A percentile compares a stretch with the other conserved stretches of the same genome.
Evolutionary conservation across 75 land plant species (phyloP).

Genomic region (Larix kaempferi): DNA sequence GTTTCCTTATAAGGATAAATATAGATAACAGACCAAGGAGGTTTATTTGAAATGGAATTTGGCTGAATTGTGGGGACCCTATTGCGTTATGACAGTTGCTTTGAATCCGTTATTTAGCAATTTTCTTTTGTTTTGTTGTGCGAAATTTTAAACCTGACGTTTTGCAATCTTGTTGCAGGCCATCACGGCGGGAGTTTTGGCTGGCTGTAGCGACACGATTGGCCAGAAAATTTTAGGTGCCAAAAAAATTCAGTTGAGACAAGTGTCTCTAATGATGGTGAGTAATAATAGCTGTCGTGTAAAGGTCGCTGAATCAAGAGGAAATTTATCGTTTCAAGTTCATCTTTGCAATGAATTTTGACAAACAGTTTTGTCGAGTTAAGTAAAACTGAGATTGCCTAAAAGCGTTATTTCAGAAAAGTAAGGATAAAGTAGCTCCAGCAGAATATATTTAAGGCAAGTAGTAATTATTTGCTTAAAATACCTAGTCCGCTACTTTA

Average conservation of each 20-base stretch:
- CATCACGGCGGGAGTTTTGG: slow-evolving; percentile 64
- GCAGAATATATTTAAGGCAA: no score
- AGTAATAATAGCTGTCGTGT: not conserved
- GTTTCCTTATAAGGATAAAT: not conserved
- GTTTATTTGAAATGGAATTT: not conserved
- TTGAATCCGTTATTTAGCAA: not conserved
- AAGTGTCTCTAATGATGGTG: slow-evolving; percentile 68
- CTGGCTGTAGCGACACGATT: slow-evolving; percentile 63
- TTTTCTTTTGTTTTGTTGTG: not conserved
- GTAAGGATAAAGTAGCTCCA: no score
- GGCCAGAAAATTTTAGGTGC: slow-evolving; percentile 79
- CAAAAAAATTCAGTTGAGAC: slow-evolving; percentile 58
- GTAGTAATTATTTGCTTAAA: no score
- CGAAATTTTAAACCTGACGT: not conserved
- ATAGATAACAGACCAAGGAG: no score
- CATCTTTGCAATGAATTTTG: no score
- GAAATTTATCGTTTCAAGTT: no score
- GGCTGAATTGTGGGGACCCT: not conserved
- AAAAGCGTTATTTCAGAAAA: no score
- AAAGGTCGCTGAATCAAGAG: no score
- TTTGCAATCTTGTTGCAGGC: slow-evolving; percentile 35
- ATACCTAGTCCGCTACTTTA: no score
- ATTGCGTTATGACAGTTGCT: not conserved
- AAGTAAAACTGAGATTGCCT: no score
- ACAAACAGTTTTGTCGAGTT: no score